These are phyloP conservation scores for Ophiostoma quercus DNA, from an alignment of 2,329 filamentous ascomycete genomes.

Conservation along the genomic window DNA sequence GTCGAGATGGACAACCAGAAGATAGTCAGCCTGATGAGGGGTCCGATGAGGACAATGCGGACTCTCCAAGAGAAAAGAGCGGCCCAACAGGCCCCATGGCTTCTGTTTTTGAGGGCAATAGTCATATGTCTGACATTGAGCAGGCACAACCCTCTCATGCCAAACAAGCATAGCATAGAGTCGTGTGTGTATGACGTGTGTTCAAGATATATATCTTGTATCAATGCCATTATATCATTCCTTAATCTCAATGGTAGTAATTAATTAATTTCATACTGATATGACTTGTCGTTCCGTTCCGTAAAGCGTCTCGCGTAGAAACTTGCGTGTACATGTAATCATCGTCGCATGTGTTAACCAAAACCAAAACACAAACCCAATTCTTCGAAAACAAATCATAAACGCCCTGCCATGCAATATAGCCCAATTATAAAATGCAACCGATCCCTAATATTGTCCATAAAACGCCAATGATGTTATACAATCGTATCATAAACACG, in stretches of 20 bases:
- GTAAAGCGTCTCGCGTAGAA: not conserved
- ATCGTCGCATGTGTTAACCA: not conserved
- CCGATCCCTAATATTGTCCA: not conserved
- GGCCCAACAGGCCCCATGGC: not conserved
- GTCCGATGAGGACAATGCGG: not conserved
- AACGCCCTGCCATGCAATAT: not conserved
- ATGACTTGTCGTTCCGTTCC: not conserved
- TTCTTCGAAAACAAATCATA: not conserved
- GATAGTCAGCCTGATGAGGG: conserved; percentile 34
- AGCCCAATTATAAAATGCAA: not conserved
- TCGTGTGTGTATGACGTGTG: not conserved
- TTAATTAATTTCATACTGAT: not conserved
- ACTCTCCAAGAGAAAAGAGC: not conserved
- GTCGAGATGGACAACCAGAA: conserved; percentile 49
- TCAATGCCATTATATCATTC: not conserved
- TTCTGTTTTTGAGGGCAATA: not conserved
- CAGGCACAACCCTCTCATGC: not conserved
- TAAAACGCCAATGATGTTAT: not conserved
- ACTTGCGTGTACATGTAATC: not conserved
- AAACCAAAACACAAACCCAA: not conserved
- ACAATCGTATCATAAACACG: not conserved
- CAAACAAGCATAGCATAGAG: not conserved
- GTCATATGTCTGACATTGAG: not conserved
- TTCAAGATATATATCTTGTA: not conserved
- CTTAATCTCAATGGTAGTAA: not conserved